A percentile compares a stretch with the other conserved stretches of the same genome.
Conservation (phyloP, 805 yeast genomes). For the Starmerella scarabaei region DNA sequence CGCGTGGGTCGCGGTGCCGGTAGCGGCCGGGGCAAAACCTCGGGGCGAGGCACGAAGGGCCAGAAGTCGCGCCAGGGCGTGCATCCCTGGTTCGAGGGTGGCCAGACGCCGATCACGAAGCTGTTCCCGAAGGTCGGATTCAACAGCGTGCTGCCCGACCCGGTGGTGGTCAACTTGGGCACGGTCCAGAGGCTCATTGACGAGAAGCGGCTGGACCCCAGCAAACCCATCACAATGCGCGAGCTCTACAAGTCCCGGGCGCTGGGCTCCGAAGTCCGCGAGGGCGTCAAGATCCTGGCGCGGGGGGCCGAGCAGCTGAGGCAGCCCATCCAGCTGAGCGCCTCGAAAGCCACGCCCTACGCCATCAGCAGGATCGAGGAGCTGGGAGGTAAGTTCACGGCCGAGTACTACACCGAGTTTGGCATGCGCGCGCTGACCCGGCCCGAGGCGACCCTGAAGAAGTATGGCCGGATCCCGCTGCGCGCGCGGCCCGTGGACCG, state of each 20-base stretch:
- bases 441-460: slow-evolving; percentile 56
- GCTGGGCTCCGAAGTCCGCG: slow-evolving; percentile 36
- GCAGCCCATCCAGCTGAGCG: slow-evolving; percentile 61
- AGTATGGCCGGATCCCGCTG: slow-evolving; percentile 68
- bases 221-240: slow-evolving; percentile 49
- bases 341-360: slow-evolving; percentile 60
- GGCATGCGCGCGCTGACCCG: slow-evolving; percentile 62
- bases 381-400: slow-evolving; percentile 60
- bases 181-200: slow-evolving; percentile 61
- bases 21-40: slow-evolving; percentile 74
- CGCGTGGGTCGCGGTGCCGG: slow-evolving; percentile 96
- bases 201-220: slow-evolving; percentile 46
- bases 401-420: slow-evolving; percentile 54
- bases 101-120: slow-evolving; percentile 85
- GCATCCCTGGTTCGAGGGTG: slow-evolving; percentile 95
- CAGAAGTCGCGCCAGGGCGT: slow-evolving; percentile 90
- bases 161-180: slow-evolving; percentile 46
- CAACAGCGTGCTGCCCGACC: slow-evolving; percentile 30
- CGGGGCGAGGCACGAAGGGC: slow-evolving; percentile 97
- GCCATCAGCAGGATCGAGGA: slow-evolving; percentile 65
- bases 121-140: slow-evolving; percentile 83
- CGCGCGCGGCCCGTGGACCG: slow-evolving; percentile 75
- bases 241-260: slow-evolving; percentile 65
- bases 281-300: slow-evolving; percentile 75
- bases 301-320: slow-evolving; percentile 38